These are phyloP conservation scores for Diaporthe ampelina DNA, from an alignment of 2,329 filamentous ascomycete species.

Conservation along the genomic window DNA sequence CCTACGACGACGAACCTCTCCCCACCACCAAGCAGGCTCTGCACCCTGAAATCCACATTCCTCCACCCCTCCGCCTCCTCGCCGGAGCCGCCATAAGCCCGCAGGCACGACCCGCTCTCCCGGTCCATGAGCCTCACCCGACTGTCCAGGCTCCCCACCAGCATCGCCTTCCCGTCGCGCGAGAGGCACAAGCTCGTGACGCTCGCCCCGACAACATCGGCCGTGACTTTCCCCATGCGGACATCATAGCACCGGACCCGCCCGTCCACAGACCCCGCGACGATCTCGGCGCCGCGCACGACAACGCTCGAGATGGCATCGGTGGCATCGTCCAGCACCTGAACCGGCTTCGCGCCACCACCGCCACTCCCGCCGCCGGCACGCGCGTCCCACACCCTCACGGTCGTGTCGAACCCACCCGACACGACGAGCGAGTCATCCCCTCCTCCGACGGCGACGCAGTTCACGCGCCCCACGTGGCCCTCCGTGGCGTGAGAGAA, in stretches of 20 bases:
- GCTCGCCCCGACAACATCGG: conserved; percentile 77
- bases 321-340: conserved; percentile 79
- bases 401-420: conserved; percentile 81
- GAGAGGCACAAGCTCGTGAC: conserved; percentile 84
- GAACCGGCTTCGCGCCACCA: conserved; percentile 72
- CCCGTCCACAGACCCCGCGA: conserved; percentile 87
- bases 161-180: conserved; percentile 78
- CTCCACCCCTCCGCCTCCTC: conserved; percentile 55
- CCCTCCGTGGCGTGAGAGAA: conserved; percentile 72
- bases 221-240: conserved; percentile 77
- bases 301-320: conserved; percentile 73
- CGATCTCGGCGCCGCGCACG: conserved; percentile 69
- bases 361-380: conserved; percentile 55
- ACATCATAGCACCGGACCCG: conserved; percentile 86
- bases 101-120: conserved; percentile 78
- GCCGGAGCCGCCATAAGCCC: conserved; percentile 71
- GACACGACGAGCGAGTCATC: conserved; percentile 80
- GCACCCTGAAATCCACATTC: conserved; percentile 81
- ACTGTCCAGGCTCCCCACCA: conserved; percentile 83
- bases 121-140: conserved; percentile 86
- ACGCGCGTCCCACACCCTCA: conserved; percentile 81
- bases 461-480: conserved; percentile 82
- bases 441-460: conserved; percentile 82
- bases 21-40: conserved; percentile 79
- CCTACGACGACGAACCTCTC: conserved; percentile 86